These are phyloP conservation scores for Lobosporangium transversale DNA, from an alignment of 192 early-diverging fungal species.

Conservation along the genomic window DNA sequence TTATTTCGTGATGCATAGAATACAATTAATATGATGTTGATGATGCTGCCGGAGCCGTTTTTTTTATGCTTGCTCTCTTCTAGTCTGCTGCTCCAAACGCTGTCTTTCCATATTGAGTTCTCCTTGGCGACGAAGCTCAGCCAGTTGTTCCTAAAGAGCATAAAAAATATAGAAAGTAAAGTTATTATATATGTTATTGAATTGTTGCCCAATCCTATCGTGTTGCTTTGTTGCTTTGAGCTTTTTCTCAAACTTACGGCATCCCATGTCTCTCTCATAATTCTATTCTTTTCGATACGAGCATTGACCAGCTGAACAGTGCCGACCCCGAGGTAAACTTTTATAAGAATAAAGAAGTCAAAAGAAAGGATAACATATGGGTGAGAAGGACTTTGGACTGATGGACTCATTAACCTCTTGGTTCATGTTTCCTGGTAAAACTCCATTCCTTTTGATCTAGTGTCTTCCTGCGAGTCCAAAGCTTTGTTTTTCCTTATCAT, in stretches of 20 bases:
- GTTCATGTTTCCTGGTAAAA: too few species aligned
- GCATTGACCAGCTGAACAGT: constrained; percentile 49
- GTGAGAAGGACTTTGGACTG: neutral
- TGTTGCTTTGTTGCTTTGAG: too few species aligned
- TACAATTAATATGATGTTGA: constrained; percentile 1
- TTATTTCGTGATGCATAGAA: neutral
- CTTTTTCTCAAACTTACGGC: constrained; percentile 32
- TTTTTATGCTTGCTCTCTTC: constrained; percentile 15
- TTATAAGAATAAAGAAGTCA: neutral
- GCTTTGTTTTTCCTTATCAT: too few species aligned
- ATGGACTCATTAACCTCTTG: too few species aligned
- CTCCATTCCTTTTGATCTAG: too few species aligned
- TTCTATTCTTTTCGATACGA: constrained; percentile 53
- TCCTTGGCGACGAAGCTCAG: constrained; percentile 39
- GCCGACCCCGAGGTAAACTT: constrained; percentile 51
- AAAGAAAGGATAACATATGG: neutral
- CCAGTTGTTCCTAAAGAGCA: constrained; percentile 53
- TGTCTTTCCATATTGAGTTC: constrained; percentile 49
- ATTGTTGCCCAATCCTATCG: neutral
- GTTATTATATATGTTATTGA: neutral
- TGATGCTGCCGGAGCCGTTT: neutral
- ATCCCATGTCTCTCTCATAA: constrained; percentile 48
- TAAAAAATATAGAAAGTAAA: too few species aligned
- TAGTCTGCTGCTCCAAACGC: constrained; percentile 44
- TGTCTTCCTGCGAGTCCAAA: too few species aligned